Evolutionary conservation across 441 rosid genomes (phyloP), one percentile per base, ranked within the genome.

Genomic region (Daphne laureola): DNA sequence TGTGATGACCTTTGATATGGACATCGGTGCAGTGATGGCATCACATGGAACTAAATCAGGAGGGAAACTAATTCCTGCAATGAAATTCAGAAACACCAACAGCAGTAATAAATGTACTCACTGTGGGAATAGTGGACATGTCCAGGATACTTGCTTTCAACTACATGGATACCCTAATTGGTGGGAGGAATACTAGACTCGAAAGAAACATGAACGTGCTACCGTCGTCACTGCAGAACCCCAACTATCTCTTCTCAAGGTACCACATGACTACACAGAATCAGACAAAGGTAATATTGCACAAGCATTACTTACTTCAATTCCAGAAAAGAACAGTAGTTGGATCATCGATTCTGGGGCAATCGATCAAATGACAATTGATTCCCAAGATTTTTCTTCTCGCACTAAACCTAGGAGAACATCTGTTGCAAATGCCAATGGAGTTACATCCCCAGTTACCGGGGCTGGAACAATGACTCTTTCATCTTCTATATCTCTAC

Each of bases 131-230:
- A 1, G 7, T 8, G 21, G 48, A 13, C 53, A 57, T n/a, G 46
- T 35, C 8, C 14, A 21, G 25, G 11, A 1, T 44, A 56, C 0
- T 27, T 12, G 31, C 5, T 56, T 56, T 12, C 12, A 56, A 14
- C 18, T 57, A 17, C 53, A 57, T 18, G 45, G 53, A 14, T 47
- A 57, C 8, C 41, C 12, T 14, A 4, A 55, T 2, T 55, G 49
- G 58, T 43, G 40, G 25, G 0, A 14, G 7, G 49, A 46, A 6
- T 17, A 31, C 18, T 6, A 43, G 9, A 35, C 44, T 1, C 3
- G 1, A 2, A 57, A 35, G 8, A 3, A 35, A 46, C 6, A 5
- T 2, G 45, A 17, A 21, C 2, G 0, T 5, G 52, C 31, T 1
- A 17, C 35, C 3, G 2, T 56, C 2, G 13, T 31, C 0, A 31